phyloP scores from a whole-genome alignment of 1,284 basidiomycete genomes.

The Cryptococcus jaspeensis region DNA sequence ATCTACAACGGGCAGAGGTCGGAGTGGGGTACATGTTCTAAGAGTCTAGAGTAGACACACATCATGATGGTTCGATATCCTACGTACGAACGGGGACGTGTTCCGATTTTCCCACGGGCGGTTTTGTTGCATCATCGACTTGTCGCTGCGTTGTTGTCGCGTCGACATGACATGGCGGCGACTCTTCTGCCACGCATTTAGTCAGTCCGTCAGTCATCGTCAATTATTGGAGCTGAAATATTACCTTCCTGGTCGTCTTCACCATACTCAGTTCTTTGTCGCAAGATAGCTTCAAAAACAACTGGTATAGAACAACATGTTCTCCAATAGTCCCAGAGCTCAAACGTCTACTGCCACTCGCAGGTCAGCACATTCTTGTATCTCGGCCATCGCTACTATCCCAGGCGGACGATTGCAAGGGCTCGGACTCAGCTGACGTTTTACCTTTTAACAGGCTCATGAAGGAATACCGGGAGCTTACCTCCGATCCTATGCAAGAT shows the following conservation, averaged over 20 bases:
- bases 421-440: not conserved
- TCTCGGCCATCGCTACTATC: not conserved
- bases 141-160: not conserved
- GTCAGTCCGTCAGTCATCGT: too few relatives aligned
- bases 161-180: not conserved
- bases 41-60: too few relatives aligned
- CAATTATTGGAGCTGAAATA: too few relatives aligned
- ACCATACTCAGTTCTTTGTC: too few relatives aligned
- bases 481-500: constrained; percentile 60
- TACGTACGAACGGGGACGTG: too few relatives aligned
- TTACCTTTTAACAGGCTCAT: constrained; percentile 63
- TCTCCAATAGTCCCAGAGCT: constrained; percentile 38
- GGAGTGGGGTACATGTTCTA: too few relatives aligned
- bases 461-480: constrained; percentile 91
- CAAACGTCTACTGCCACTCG: constrained; percentile 48
- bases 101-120: too few relatives aligned
- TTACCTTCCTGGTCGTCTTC: too few relatives aligned
- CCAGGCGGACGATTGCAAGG: not conserved
- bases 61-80: too few relatives aligned
- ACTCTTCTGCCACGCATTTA: not conserved
- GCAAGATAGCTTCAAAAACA: too few relatives aligned
- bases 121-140: not conserved
- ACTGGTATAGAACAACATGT: constrained; percentile 26
- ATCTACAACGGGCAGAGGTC: too few relatives aligned
- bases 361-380: constrained; percentile 27